Evolutionary conservation across 257 asterid species (phyloP).

Genomic region (Verbascum thapsus): DNA sequence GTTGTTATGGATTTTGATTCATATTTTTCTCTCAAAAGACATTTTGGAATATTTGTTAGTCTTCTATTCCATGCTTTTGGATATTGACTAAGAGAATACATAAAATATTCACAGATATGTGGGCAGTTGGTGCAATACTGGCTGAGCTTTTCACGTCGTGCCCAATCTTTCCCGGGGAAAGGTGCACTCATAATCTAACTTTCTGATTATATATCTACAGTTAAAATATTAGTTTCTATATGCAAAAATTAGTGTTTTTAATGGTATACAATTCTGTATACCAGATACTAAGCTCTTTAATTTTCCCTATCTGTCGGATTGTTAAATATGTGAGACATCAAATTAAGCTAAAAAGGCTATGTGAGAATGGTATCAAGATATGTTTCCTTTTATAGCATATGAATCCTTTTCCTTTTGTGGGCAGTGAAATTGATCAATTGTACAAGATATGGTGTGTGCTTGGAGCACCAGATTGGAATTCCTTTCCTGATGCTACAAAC

Average conservation of each 20-base stretch:
- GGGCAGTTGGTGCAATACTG: slow-evolving; percentile 95
- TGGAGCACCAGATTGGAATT: slow-evolving; percentile 83
- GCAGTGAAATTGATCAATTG: slow-evolving; percentile 92
- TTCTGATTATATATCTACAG: slow-evolving; percentile 14
- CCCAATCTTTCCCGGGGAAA: slow-evolving; percentile 97
- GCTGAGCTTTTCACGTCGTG: slow-evolving; percentile 92
- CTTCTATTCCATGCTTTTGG: slow-evolving; percentile 17
- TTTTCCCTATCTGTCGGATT: background rate
- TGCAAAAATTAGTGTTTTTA: background rate
- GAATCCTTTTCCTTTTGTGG: slow-evolving; percentile 28
- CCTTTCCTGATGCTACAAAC: slow-evolving; percentile 74
- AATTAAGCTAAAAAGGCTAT: slow-evolving; percentile 11
- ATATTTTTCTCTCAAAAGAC: slow-evolving; percentile 9
- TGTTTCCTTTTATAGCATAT: slow-evolving; percentile 12
- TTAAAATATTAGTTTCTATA: background rate
- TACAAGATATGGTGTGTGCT: slow-evolving; percentile 90
- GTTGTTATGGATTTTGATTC: slow-evolving; percentile 19
- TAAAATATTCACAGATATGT: slow-evolving; percentile 69
- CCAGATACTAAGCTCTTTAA: background rate
- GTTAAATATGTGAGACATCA: slow-evolving; percentile 1
- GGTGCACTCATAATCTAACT: slow-evolving; percentile 50
- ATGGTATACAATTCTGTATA: background rate
- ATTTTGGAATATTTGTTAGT: background rate
- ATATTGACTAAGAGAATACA: slow-evolving; percentile 25
- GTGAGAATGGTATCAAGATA: slow-evolving; percentile 3